Base-by-base conservation (phyloP, 2,329 filamentous ascomycete species). In the Knoxdaviesia capensis region DNA sequence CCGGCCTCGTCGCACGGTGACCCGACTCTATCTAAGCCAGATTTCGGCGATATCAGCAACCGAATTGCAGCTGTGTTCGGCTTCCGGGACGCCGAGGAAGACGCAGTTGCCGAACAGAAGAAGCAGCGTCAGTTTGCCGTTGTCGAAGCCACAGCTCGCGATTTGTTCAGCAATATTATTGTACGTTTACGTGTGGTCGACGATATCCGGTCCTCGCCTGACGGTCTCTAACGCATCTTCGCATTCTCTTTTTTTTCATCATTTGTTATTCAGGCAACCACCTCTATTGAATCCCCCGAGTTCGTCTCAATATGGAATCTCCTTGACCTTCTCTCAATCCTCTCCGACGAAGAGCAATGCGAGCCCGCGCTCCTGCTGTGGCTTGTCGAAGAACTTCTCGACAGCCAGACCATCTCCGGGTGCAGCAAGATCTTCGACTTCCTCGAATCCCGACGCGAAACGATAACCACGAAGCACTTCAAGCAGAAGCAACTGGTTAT, bases 361-460 rank as follows among this genome's bases (percentile, higher is more conserved):
- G 86, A 94, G 48, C 75, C 84, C 0, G 81, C 80, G 11, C 66
- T 98, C 6, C 69, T 90, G 6, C 86, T 94, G 53, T 87, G 83
- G 71, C 73, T 98, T 10, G 77, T 94, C 20, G 90, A 99, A 56
- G 90, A 96, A 59, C 71, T 98, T 1, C 69, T 98, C 30, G 92
- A 98, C 57, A 94, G 86, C 53, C 88, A 98, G 57, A 94, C 87
- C 0, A 93, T 94, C 36, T 73, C 85, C 29, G 87, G 84, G 32
- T 98, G 90, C 55, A 78, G 86, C 46, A 82, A 74, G 46, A 80
- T 96, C 9, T 96, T 98, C 55, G 86, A 93, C 54, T 98, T 87
- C 52, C 71, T 98, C 37, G 92, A 98, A 57, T 94, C 90, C 28
- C 74, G 92, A 45, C 74, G 90, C 53, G 87, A 96, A 56, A 73